phyloP scores from a whole-genome alignment of 2,329 filamentous ascomycete genomes.

The Diaporthe sp. region DNA sequence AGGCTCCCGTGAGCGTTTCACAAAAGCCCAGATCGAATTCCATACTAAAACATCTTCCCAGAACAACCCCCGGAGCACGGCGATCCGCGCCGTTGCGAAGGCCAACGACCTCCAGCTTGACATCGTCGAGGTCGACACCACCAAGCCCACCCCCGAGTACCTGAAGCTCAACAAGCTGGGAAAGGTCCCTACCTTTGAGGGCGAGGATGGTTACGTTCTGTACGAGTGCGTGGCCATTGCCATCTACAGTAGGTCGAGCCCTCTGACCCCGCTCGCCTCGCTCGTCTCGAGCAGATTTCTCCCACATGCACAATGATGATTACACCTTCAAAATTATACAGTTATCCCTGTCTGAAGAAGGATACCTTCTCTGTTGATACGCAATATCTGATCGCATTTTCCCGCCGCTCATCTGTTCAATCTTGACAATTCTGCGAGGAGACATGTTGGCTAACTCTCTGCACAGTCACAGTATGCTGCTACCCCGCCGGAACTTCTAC shows the following conservation, averaged over 20 bases:
- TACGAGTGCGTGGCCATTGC: constrained; percentile 94
- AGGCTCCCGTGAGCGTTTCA: constrained; percentile 42
- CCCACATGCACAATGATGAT: constrained; percentile 72
- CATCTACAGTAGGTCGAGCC: constrained; percentile 90
- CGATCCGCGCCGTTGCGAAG: constrained; percentile 94
- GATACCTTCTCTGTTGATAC: constrained; percentile 84
- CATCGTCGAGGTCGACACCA: constrained; percentile 79
- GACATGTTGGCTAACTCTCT: constrained; percentile 50
- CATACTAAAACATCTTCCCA: constrained; percentile 54
- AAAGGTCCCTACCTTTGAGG: constrained; percentile 94
- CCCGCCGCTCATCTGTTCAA: constrained; percentile 44
- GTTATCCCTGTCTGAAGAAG: constrained; percentile 97
- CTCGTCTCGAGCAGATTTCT: constrained; percentile 28
- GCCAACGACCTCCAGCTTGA: constrained; percentile 96
- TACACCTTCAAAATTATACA: constrained; percentile 78
- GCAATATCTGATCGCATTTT: constrained; percentile 79
- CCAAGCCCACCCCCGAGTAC: constrained; percentile 81
- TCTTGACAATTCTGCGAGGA: constrained; percentile 49
- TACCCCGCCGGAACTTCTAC: constrained; percentile 6
- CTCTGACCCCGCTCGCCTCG: constrained; percentile 42
- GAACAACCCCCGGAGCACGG: constrained; percentile 91
- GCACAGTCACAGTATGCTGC: constrained; percentile 40
- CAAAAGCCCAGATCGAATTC: not conserved
- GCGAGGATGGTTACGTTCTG: constrained; percentile 90
- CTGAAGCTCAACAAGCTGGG: constrained; percentile 87